These are phyloP conservation scores for Colletotrichum sp. DNA, from an alignment of 2,329 filamentous ascomycete genomes.

Conservation along the genomic window DNA sequence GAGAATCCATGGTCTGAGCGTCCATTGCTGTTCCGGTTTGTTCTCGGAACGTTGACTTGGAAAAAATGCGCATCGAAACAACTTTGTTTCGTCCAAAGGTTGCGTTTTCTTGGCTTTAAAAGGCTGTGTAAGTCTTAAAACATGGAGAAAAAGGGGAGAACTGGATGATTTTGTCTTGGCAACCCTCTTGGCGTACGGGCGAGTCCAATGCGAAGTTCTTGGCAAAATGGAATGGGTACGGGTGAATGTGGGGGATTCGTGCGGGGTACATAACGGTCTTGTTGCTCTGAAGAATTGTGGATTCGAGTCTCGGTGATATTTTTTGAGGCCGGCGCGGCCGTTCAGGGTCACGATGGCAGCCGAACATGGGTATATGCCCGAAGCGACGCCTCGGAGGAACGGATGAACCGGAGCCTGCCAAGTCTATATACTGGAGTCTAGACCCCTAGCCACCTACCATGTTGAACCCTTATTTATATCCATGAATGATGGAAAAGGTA, in stretches of 20 bases:
- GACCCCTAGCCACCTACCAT: not conserved
- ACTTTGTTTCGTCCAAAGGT: conserved; percentile 7
- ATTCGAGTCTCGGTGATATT: not conserved
- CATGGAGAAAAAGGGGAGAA: not conserved
- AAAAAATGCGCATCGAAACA: not conserved
- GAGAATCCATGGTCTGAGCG: not conserved
- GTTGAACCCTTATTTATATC: not conserved
- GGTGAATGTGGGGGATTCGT: not conserved
- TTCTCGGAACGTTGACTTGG: not conserved
- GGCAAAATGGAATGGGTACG: not conserved
- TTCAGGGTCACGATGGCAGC: not conserved
- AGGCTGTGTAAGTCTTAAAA: not conserved
- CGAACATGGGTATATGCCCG: not conserved
- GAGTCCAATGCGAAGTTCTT: not conserved
- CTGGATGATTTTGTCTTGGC: not conserved
- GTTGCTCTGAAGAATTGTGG: not conserved
- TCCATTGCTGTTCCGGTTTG: not conserved
- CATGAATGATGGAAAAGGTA: not conserved
- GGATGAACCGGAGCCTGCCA: not conserved
- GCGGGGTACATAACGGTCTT: conserved; percentile 2
- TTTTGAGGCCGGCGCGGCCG: not conserved
- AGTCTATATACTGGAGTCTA: not conserved
- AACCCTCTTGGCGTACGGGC: not conserved
- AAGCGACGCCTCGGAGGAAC: not conserved
- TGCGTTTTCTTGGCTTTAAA: not conserved